phyloP scores from a whole-genome alignment of 1,139 yeast species.

The Sugiyamaella sp. region DNA sequence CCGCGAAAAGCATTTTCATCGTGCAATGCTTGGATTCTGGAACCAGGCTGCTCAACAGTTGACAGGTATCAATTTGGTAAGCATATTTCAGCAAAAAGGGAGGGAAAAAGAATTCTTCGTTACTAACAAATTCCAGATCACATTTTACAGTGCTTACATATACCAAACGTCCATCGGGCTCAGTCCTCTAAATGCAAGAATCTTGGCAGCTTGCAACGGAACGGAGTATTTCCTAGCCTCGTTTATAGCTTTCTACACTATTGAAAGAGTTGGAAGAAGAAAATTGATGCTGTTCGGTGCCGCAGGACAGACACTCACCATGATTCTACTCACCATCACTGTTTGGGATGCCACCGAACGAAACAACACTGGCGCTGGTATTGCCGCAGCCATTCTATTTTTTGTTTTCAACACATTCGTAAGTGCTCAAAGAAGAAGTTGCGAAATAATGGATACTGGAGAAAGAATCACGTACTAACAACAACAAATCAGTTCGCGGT shows the following conservation, averaged over 20 bases:
- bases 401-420: conserved; percentile 58
- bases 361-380: conserved; percentile 35
- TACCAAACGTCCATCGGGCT: conserved; percentile 51
- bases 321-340: conserved; percentile 34
- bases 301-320: conserved; percentile 38
- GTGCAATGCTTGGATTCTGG: conserved; percentile 53
- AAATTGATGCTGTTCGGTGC: conserved; percentile 50
- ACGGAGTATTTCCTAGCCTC: conserved; percentile 51
- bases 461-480: neutral
- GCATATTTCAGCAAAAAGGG: neutral
- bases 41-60: conserved; percentile 65
- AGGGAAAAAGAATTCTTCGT: neutral
- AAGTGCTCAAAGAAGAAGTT: too few relatives aligned
- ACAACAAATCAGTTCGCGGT: conserved; percentile 57
- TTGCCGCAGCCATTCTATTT: conserved; percentile 52
- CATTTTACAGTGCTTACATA: conserved; percentile 44
- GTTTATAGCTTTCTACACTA: conserved; percentile 47
- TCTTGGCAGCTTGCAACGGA: conserved; percentile 53
- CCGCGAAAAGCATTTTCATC: conserved; percentile 51
- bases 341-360: conserved; percentile 31
- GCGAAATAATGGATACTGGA: conserved; percentile 38
- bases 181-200: conserved; percentile 45
- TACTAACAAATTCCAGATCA: conserved; percentile 41
- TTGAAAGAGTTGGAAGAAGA: conserved; percentile 66
- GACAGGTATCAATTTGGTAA: conserved; percentile 63